Percentiles rank a stretch among this genome's conserved stretches.
Conservation (phyloP, 768 basidiomycete species). For the Suillus cothurnatus region DNA sequence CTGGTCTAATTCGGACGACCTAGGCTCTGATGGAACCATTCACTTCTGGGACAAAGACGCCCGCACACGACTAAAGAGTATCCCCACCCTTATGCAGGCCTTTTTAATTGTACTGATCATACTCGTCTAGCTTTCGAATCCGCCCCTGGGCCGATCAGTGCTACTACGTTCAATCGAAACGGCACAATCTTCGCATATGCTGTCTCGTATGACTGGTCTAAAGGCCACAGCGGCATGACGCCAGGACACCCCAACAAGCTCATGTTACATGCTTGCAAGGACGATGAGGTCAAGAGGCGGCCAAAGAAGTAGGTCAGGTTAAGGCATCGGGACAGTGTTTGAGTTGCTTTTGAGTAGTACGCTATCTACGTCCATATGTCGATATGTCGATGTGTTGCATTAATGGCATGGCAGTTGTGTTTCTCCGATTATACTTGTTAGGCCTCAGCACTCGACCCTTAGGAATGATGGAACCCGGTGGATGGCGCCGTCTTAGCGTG, state of each 20-base stretch:
- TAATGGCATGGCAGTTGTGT: conserved; percentile 8
- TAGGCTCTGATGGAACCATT: conserved; percentile 83
- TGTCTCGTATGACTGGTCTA: conserved; percentile 92
- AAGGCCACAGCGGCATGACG: conserved; percentile 86
- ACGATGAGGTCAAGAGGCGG: conserved; percentile 82
- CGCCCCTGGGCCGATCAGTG: conserved; percentile 73
- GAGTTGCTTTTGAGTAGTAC: conserved; percentile 6
- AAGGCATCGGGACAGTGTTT: neutral
- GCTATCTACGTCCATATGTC: conserved; percentile 8
- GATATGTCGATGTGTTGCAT: conserved; percentile 10
- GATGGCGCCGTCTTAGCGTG: neutral
- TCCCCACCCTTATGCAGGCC: conserved; percentile 20
- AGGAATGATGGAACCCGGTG: neutral
- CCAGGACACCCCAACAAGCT: conserved; percentile 71
- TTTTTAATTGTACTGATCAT: conserved; percentile 1
- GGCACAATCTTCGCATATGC: conserved; percentile 92
- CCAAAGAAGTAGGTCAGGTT: conserved; percentile 32
- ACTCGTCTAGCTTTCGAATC: conserved; percentile 65
- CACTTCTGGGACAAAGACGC: conserved; percentile 97
- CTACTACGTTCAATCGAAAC: conserved; percentile 84
- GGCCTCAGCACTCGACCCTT: neutral
- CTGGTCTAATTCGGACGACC: neutral
- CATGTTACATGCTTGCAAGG: conserved; percentile 83
- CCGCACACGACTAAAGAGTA: conserved; percentile 89
- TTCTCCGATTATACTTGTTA: neutral